Conservation (phyloP, 2,329 filamentous ascomycete species). For the Byssoonygena ceratinophila region DNA sequence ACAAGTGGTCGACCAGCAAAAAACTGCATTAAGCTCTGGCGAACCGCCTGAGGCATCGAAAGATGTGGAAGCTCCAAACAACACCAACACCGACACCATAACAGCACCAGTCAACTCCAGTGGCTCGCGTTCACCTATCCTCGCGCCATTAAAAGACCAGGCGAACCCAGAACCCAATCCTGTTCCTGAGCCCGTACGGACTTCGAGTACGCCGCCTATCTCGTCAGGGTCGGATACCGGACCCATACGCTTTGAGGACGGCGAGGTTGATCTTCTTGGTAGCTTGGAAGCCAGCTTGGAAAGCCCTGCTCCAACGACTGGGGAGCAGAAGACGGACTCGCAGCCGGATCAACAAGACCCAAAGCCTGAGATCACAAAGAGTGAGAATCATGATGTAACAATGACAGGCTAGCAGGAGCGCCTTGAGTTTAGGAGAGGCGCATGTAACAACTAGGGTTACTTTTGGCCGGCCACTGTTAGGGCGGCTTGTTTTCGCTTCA, state of each 20-base stretch:
- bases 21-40: not conserved
- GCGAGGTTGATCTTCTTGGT: slow-evolving; percentile 38
- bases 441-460: no score
- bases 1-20: not conserved
- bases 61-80: not conserved
- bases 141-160: not conserved
- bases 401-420: slow-evolving; percentile 1
- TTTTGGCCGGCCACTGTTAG: no score
- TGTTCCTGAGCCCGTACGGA: not conserved
- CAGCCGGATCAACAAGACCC: slow-evolving; percentile 4
- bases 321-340: not conserved
- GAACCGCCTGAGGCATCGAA: slow-evolving; percentile 12
- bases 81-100: not conserved
- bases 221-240: not conserved
- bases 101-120: not conserved
- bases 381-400: not conserved
- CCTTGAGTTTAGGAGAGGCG: not conserved
- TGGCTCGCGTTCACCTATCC: slow-evolving; percentile 2
- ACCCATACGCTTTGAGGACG: slow-evolving; percentile 23
- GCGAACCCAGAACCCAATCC: not conserved
- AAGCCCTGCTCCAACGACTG: not conserved
- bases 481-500: no score
- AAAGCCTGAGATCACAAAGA: no score
- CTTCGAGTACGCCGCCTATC: not conserved
- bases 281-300: slow-evolving; percentile 39